Evolutionary conservation across 768 basidiomycete species (phyloP).

Genomic region (Macrocybe gigantea): DNA sequence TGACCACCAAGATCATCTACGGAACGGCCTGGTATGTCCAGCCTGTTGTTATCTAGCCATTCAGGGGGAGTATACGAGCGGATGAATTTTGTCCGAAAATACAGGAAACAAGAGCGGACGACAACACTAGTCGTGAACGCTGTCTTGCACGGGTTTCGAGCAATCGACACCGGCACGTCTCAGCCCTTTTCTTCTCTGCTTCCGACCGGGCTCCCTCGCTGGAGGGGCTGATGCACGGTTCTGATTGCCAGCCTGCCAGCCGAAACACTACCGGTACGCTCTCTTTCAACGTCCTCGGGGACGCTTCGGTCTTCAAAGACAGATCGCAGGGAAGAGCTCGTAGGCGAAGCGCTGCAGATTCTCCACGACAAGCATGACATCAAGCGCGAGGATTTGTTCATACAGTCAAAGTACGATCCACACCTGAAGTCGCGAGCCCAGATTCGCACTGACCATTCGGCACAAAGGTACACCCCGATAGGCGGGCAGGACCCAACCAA

Average conservation of each 20-base stretch:
- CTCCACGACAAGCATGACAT: constrained; percentile 53
- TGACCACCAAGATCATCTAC: constrained; percentile 1
- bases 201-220: not conserved
- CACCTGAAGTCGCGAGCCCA: not conserved
- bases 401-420: constrained; percentile 69
- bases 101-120: constrained; percentile 76
- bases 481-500: constrained; percentile 65
- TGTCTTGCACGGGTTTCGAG: constrained; percentile 70
- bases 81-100: no score
- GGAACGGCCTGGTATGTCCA: constrained; percentile 2
- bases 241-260: constrained; percentile 50
- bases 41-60: constrained; percentile 7
- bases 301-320: no score
- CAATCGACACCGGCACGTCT: constrained; percentile 71
- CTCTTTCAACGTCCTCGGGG: not conserved
- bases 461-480: constrained; percentile 62
- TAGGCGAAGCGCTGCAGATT: constrained; percentile 63
- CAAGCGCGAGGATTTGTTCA: constrained; percentile 62
- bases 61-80: constrained; percentile 4
- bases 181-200: not conserved
- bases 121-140: constrained; percentile 63
- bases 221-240: not conserved
- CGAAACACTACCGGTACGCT: constrained; percentile 63
- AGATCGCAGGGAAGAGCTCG: constrained; percentile 62
- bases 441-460: not conserved